Percentiles rank a stretch among this genome's conserved stretches.
These are phyloP conservation scores for Trametes elegans DNA, from an alignment of 768 basidiomycete genomes.

Conservation along the genomic window DNA sequence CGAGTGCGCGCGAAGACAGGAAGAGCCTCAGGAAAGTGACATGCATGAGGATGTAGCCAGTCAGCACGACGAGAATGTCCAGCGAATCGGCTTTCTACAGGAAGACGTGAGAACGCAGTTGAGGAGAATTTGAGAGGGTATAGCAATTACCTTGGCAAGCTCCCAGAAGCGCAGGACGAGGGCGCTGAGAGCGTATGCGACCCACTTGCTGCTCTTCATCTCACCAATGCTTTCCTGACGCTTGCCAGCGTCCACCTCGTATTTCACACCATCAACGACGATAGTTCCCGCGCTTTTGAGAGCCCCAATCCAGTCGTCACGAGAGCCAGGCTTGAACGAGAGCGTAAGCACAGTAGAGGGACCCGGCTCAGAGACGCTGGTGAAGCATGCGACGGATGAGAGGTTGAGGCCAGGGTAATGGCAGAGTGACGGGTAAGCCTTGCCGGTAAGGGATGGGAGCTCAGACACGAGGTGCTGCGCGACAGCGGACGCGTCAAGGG, in stretches of 20 bases:
- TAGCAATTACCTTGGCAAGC: conserved; percentile 60
- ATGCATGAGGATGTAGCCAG: conserved; percentile 96
- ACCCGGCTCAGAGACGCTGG: conserved; percentile 32
- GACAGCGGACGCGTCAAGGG: conserved; percentile 43
- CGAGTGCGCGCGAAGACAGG: conserved; percentile 82
- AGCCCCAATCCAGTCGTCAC: conserved; percentile 50
- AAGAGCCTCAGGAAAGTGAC: conserved; percentile 90
- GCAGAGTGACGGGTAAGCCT: conserved; percentile 52
- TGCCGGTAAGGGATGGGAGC: conserved; percentile 42
- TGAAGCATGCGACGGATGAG: conserved; percentile 39
- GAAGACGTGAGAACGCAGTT: neutral
- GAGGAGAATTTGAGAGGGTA: neutral
- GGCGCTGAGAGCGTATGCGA: conserved; percentile 80
- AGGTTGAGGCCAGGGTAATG: conserved; percentile 35
- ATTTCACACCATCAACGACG: conserved; percentile 40
- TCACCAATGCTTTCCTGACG: conserved; percentile 57
- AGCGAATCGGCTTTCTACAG: conserved; percentile 87
- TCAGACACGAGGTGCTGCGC: conserved; percentile 45
- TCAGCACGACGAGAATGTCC: conserved; percentile 91
- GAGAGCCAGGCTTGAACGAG: conserved; percentile 47
- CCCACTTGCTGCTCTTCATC: conserved; percentile 83
- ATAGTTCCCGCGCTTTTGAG: conserved; percentile 32
- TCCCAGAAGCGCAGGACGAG: conserved; percentile 83
- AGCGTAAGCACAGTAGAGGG: conserved; percentile 45
- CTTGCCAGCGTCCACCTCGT: conserved; percentile 47